Conservation (phyloP, 345 rosid genomes). For the Bretschneidera sinensis region DNA sequence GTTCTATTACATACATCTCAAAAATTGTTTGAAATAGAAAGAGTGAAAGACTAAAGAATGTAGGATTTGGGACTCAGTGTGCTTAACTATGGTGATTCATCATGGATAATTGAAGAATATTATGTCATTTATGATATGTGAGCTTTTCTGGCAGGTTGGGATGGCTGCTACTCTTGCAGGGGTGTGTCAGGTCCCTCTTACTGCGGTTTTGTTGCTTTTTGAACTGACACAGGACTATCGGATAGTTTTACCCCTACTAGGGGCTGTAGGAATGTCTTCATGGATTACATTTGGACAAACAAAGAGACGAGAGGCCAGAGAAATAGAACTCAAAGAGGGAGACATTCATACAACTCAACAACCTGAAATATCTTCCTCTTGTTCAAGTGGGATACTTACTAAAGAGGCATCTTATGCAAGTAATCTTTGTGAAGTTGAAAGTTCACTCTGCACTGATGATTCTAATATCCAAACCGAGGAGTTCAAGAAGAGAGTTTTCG, state of each 20-base stretch:
- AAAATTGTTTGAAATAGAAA: too few relatives aligned
- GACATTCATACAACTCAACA: constrained; percentile 25
- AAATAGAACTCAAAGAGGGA: constrained; percentile 29
- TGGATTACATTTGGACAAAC: constrained; percentile 86
- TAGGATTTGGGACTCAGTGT: neutral
- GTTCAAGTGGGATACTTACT: constrained; percentile 10
- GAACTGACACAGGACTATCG: constrained; percentile 92
- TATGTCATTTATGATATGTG: neutral
- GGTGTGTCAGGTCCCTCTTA: constrained; percentile 97
- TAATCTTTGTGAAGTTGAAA: constrained; percentile 81
- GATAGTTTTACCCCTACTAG: constrained; percentile 81
- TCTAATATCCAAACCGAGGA: constrained; percentile 33
- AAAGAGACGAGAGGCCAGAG: constrained; percentile 49
- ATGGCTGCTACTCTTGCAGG: constrained; percentile 99
- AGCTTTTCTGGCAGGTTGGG: constrained; percentile 63
- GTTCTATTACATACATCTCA: neutral
- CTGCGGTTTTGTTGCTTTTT: constrained; percentile 80
- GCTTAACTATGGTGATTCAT: neutral
- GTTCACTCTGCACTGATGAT: constrained; percentile 76
- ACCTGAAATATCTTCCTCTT: constrained; percentile 24
- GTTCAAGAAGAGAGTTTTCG: constrained; percentile 42
- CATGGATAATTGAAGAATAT: too few relatives aligned
- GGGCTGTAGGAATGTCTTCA: constrained; percentile 90
- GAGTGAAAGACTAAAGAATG: neutral
- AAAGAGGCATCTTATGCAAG: constrained; percentile 28